Evolutionary conservation across 345 rosid species (phyloP).

Genomic region (Aegle marmelos): DNA sequence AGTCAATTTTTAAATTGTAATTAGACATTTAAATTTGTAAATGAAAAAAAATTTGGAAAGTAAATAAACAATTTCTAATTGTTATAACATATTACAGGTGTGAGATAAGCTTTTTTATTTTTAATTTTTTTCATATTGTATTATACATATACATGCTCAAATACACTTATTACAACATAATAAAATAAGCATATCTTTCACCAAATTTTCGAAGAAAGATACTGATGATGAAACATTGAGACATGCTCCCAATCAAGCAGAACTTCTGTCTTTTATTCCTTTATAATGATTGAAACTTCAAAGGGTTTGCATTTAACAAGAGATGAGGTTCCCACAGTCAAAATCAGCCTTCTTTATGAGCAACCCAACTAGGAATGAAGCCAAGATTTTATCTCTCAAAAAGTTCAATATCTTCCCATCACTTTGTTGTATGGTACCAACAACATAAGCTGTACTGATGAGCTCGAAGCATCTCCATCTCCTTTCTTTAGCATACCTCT

Average conservation of each 20-base stretch:
- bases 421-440: constrained; percentile 53
- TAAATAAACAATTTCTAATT: too few species aligned
- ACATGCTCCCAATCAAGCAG: background rate
- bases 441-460: constrained; percentile 38
- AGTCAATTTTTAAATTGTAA: too few species aligned
- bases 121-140: too few species aligned
- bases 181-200: too few species aligned
- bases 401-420: constrained; percentile 29
- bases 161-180: too few species aligned
- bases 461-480: constrained; percentile 71
- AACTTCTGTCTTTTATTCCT: background rate
- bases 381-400: constrained; percentile 43
- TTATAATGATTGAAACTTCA: background rate
- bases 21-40: too few species aligned
- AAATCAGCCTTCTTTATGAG: constrained; percentile 38
- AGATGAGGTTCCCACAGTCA: constrained; percentile 43
- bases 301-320: background rate
- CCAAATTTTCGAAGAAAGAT: too few species aligned
- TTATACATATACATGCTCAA: too few species aligned
- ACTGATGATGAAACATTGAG: too few species aligned
- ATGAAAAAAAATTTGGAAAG: too few species aligned
- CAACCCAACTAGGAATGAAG: constrained; percentile 25
- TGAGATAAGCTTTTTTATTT: too few species aligned
- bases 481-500: constrained; percentile 46
- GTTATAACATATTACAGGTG: too few species aligned